These are phyloP conservation scores for Stachybotrys elegans DNA, from an alignment of 2,329 filamentous ascomycete genomes.

Conservation along the genomic window DNA sequence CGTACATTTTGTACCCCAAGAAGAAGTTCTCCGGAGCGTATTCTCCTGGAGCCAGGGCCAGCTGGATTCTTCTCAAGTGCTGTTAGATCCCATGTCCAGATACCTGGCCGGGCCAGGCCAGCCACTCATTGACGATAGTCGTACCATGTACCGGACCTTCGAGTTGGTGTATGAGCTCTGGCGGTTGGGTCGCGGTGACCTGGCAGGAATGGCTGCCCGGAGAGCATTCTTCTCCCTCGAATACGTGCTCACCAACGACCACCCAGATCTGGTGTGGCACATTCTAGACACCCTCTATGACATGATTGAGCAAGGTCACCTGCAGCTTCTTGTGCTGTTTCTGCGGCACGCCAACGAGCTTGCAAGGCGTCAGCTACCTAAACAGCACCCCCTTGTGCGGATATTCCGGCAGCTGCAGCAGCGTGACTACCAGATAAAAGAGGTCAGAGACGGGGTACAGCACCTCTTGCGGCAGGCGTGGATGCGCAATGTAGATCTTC, in stretches of 20 bases:
- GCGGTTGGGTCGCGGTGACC: conserved; percentile 26
- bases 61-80: conserved; percentile 20
- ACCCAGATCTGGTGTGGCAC: conserved; percentile 32
- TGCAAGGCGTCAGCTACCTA: conserved; percentile 20
- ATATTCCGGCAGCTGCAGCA: conserved; percentile 25
- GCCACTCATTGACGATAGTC: conserved; percentile 31
- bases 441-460: conserved; percentile 25
- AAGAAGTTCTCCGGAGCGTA: conserved; percentile 27
- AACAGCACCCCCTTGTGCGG: conserved; percentile 25
- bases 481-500: conserved; percentile 29
- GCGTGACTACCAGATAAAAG: conserved; percentile 24
- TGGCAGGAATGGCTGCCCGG: conserved; percentile 30
- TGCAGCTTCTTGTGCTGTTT: conserved; percentile 28
- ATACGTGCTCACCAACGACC: conserved; percentile 29
- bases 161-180: conserved; percentile 32
- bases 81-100: conserved; percentile 29
- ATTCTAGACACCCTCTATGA: conserved; percentile 32
- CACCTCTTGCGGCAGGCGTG: conserved; percentile 29
- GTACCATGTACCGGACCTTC: conserved; percentile 34
- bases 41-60: conserved; percentile 29
- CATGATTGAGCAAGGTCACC: conserved; percentile 29
- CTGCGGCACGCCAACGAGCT: conserved; percentile 25
- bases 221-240: conserved; percentile 30
- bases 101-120: conserved; percentile 28
- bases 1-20: conserved; percentile 22